Percentiles rank a stretch among this genome's conserved stretches.
phyloP scores from a whole-genome alignment of 192 early-diverging fungal genomes.

The Lobosporangium transversale region DNA sequence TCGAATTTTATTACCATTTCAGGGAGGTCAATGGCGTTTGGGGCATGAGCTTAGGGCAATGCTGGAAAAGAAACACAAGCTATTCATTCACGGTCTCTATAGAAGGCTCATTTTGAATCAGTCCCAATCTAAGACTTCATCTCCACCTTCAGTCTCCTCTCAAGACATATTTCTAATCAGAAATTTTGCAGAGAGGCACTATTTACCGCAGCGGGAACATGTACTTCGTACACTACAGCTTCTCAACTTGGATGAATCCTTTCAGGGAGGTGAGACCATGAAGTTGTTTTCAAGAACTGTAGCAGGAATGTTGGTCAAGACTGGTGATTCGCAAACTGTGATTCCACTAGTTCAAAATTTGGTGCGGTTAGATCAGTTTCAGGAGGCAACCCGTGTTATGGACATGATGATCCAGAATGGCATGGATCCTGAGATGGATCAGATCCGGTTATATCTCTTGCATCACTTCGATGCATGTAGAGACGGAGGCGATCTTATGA shows the following conservation, averaged over 20 bases:
- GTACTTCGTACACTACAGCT: background rate
- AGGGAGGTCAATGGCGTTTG: background rate
- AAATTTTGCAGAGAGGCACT: background rate
- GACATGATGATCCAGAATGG: slow-evolving; percentile 16
- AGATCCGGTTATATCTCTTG: slow-evolving; percentile 14
- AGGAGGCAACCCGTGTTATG: slow-evolving; percentile 27
- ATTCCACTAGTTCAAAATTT: slow-evolving; percentile 18
- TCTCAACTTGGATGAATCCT: background rate
- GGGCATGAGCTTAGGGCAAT: background rate
- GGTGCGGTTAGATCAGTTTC: background rate
- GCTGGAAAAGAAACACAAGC: background rate
- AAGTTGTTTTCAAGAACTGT: slow-evolving; percentile 12
- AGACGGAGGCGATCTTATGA: background rate
- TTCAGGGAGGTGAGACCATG: background rate
- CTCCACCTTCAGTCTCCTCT: background rate
- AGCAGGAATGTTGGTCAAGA: slow-evolving; percentile 21
- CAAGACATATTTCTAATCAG: background rate
- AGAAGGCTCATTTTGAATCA: background rate
- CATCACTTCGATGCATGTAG: background rate
- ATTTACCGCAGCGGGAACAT: background rate
- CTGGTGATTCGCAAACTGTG: background rate
- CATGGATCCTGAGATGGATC: slow-evolving; percentile 4
- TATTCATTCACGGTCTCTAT: slow-evolving; percentile 5
- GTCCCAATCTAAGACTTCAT: background rate
- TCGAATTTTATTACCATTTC: background rate